Base-by-base conservation (phyloP, 2,329 filamentous ascomycete species). In the Myriosclerotinia curreyana region DNA sequence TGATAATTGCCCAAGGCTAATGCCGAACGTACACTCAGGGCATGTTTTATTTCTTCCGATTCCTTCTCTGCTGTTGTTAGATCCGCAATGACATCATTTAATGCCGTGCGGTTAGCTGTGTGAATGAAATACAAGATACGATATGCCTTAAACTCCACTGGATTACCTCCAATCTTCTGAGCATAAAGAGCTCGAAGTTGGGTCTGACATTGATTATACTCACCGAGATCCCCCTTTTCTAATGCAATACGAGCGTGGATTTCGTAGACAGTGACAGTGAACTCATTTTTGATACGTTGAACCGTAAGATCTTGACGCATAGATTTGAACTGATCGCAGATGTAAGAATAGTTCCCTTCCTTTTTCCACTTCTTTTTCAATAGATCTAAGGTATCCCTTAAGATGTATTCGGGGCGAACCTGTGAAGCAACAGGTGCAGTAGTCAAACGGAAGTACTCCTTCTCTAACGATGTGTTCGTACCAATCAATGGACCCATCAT, bases 201-300 rank as follows among this genome's bases (percentile, higher is more conserved):
- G 74, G 95, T 98, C 82, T 99, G 95, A 79, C 95, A 99, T 84
- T 99, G 95, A 82, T 99, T 99, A 95, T 99, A 99, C 95, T 99
- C 95, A 99, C 95, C 94, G 82, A 98, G 86, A 82, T 99, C 95
- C 79, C 91, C 92, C 84, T 96, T 97, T 79, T 99, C 94, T 78
- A 99, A 83, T 71, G 95, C 95, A 79, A 99, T 98, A 66, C 95
- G 89, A 69, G 94, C 95, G 79, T 99, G 95, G 67, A 94, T 96
- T 80, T 99, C 95, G 78, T 99, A 99, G 55, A 97, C 95, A 68
- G 85, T 89, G 69, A 98, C 93, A 34, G 95, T 98, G 76, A 99
- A 98, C 61, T 96, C 91, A 77, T 92, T 96, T 79, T 92, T 93
- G 79, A 99, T 92, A 74, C 91, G 94, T 78, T 99, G 95, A 63